Percentiles rank a stretch among this genome's conserved stretches.
Conservation (phyloP, 768 basidiomycete species). For the Artomyces pyxidatus region DNA sequence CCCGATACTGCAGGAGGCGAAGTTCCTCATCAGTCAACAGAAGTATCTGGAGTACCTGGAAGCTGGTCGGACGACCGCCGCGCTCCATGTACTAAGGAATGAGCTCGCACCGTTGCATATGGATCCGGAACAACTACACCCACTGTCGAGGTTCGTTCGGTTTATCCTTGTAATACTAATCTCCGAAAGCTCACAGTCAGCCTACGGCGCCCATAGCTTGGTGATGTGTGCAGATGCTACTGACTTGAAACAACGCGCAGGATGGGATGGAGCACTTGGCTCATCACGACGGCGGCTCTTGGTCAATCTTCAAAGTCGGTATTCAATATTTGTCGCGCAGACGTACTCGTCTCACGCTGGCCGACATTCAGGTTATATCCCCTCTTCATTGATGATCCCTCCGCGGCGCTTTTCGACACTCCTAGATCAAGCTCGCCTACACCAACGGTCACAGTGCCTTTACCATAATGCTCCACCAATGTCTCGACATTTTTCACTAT, state of each 20-base stretch:
- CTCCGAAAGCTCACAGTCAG: slow-evolving; percentile 22
- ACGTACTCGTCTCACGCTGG: neutral
- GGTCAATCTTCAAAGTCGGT: slow-evolving; percentile 72
- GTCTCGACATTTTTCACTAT: slow-evolving; percentile 64
- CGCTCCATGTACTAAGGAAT: slow-evolving; percentile 77
- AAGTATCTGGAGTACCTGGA: slow-evolving; percentile 94
- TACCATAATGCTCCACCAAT: slow-evolving; percentile 75
- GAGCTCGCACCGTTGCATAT: slow-evolving; percentile 80
- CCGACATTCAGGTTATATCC: slow-evolving; percentile 64
- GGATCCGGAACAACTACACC: slow-evolving; percentile 76
- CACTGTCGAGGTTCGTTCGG: slow-evolving; percentile 68
- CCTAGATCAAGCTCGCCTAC: slow-evolving; percentile 72
- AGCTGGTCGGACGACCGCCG: slow-evolving; percentile 66
- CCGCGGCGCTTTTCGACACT: slow-evolving; percentile 80
- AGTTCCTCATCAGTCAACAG: slow-evolving; percentile 87
- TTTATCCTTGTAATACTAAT: slow-evolving; percentile 31
- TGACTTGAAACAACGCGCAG: slow-evolving; percentile 72
- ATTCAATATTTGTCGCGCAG: neutral
- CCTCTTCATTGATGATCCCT: slow-evolving; percentile 89
- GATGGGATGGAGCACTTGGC: slow-evolving; percentile 87
- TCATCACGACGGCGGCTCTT: slow-evolving; percentile 72
- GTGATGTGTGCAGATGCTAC: slow-evolving; percentile 88
- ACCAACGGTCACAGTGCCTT: slow-evolving; percentile 75
- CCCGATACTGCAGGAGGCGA: slow-evolving; percentile 51
- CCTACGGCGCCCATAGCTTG: slow-evolving; percentile 3